phyloP scores from a whole-genome alignment of 768 basidiomycete genomes.

The Termitomyces sp. region DNA sequence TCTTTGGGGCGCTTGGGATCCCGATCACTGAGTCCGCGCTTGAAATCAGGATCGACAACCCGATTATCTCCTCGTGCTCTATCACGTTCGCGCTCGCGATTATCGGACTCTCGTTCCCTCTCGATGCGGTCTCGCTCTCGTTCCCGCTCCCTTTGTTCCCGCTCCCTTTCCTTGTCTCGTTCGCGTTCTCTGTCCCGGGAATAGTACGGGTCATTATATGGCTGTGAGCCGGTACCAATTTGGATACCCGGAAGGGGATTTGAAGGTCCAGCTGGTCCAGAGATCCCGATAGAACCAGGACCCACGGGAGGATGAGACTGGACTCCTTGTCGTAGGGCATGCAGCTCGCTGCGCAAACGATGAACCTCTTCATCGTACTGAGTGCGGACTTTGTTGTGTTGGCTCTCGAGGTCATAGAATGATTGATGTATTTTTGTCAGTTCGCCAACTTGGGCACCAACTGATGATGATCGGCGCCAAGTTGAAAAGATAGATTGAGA shows the following conservation, averaged over 20 bases:
- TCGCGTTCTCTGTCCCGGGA: slow-evolving; percentile 21
- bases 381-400: slow-evolving; percentile 15
- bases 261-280: slow-evolving; percentile 16
- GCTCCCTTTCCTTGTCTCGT: slow-evolving; percentile 21
- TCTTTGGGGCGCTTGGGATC: slow-evolving; percentile 61
- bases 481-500: not conserved
- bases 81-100: slow-evolving; percentile 18
- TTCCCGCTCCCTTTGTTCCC: slow-evolving; percentile 27
- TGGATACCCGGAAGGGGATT: slow-evolving; percentile 16
- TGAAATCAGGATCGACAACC: slow-evolving; percentile 21
- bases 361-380: slow-evolving; percentile 16
- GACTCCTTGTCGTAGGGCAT: slow-evolving; percentile 16
- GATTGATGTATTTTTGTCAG: slow-evolving; percentile 15
- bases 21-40: slow-evolving; percentile 41
- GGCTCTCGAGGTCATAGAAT: slow-evolving; percentile 14
- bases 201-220: slow-evolving; percentile 21
- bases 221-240: slow-evolving; percentile 9
- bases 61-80: slow-evolving; percentile 14
- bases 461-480: slow-evolving; percentile 1
- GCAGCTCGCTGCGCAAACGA: slow-evolving; percentile 11
- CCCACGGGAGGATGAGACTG: slow-evolving; percentile 20
- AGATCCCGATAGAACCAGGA: slow-evolving; percentile 12
- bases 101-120: slow-evolving; percentile 24
- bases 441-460: slow-evolving; percentile 9
- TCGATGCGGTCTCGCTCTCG: slow-evolving; percentile 32